Evolutionary conservation across 148 eudicot species (phyloP).

Genomic region (Fagopyrum esculentum): DNA sequence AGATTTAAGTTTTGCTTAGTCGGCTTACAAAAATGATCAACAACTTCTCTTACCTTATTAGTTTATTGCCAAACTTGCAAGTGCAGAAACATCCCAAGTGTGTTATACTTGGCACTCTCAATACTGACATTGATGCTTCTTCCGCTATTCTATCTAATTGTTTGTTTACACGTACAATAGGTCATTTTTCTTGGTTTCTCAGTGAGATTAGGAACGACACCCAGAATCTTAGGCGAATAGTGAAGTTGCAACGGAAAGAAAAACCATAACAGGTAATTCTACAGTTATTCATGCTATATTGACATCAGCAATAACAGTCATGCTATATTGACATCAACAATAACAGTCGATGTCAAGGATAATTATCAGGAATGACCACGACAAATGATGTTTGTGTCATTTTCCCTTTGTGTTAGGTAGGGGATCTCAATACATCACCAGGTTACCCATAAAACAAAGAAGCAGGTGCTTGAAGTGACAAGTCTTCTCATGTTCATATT

Average conservation of each 20-base stretch:
- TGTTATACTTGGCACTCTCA: slow-evolving; percentile 67
- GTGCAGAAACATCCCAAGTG: slow-evolving; percentile 75
- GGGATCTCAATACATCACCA: background rate
- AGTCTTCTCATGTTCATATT: too few relatives aligned
- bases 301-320: background rate
- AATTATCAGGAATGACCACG: background rate
- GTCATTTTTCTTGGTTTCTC: slow-evolving; percentile 31
- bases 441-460: background rate
- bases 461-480: background rate
- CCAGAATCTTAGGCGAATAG: slow-evolving; percentile 65
- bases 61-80: slow-evolving; percentile 5
- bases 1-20: slow-evolving; percentile 8
- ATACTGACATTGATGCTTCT: slow-evolving; percentile 77
- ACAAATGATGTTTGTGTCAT: background rate
- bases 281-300: background rate
- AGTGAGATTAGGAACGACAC: slow-evolving; percentile 71
- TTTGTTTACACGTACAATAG: slow-evolving; percentile 63
- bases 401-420: background rate
- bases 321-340: background rate
- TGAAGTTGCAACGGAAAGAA: slow-evolving; percentile 46
- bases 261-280: slow-evolving; percentile 53
- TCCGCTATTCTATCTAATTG: slow-evolving; percentile 77
- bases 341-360: background rate
- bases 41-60: slow-evolving; percentile 5
- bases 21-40: background rate